Base-by-base conservation (phyloP, 306 rosid species). In the Vigna reflexopilosa region DNA sequence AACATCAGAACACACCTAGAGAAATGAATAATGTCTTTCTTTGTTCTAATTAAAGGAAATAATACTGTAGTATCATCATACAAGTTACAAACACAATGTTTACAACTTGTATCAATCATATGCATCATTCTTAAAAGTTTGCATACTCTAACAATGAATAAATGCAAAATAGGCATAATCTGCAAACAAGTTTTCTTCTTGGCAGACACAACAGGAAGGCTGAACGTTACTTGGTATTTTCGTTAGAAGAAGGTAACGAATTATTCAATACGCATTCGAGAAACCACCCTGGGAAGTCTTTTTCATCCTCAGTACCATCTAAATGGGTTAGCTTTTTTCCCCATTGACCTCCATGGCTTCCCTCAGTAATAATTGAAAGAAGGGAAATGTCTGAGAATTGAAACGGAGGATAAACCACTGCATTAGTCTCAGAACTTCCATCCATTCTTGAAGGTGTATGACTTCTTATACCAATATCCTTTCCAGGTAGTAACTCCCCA, bases 221-320 rank as follows among this genome's bases (percentile, higher is more conserved):
- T 4, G 7, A 50, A 40, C 9, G 47, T 82, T 96, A 96, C 97
- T 96, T 96, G 9, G 97, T 91, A 80, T 91, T 89, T 86, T 96
- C 99, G 89, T 94, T 88, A 19, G 94, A 89, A 82, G 98, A 89
- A 82, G 99, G 96, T 50, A 93, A 83, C 44, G 93, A 94, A 80
- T 91, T 90, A 82, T 83, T 89, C 88, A 96, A 89, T 64, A 96
- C 85, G 17, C 97, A 96, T 68, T 96, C 98, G 76, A 93, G 81
- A 85, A 94, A 91, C 99, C 99, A 96, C 85, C 87, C 88, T n/a
- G 99, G 99, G 36, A 96, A 85, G 82, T 93, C 99, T 82, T 93
- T 95, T 72, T 93, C 99, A 77, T 93, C 99, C 85, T 91, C 97
- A 19, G 90, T 85, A 78, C 97, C 99, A 87, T 93, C 96, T 72